Evolutionary conservation across 352 stramenopile genomes (phyloP).

Genomic region (Pythium coloratum): DNA sequence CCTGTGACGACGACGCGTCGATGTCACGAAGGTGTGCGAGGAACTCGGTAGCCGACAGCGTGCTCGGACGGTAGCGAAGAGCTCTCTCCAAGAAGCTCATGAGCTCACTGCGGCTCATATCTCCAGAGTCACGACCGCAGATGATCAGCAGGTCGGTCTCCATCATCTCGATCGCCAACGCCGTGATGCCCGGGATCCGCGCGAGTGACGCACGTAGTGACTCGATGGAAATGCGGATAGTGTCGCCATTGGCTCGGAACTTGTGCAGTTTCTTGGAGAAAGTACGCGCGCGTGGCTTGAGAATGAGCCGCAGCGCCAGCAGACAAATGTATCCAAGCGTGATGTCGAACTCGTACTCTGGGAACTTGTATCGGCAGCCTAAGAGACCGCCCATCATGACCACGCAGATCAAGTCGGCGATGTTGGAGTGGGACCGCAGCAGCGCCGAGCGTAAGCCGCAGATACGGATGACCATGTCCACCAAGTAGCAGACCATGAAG

Average conservation of each 20-base stretch:
- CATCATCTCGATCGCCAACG: slow-evolving; percentile 87
- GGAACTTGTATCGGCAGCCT: slow-evolving; percentile 51
- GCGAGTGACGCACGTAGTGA: slow-evolving; percentile 75
- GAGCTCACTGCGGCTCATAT: slow-evolving; percentile 86
- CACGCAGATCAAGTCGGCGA: slow-evolving; percentile 75
- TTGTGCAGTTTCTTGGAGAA: slow-evolving; percentile 91
- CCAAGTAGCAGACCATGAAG: slow-evolving; percentile 79
- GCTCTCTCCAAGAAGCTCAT: slow-evolving; percentile 86
- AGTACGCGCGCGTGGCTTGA: slow-evolving; percentile 78
- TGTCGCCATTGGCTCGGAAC: slow-evolving; percentile 81
- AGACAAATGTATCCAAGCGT: slow-evolving; percentile 69
- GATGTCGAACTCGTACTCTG: slow-evolving; percentile 67
- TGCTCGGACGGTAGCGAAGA: slow-evolving; percentile 73
- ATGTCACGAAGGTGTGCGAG: slow-evolving; percentile 82
- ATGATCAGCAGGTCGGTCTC: slow-evolving; percentile 89
- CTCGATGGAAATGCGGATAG: slow-evolving; percentile 86
- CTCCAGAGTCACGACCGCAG: slow-evolving; percentile 78
- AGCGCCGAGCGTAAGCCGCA: slow-evolving; percentile 71
- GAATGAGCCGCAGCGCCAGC: slow-evolving; percentile 71
- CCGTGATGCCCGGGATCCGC: slow-evolving; percentile 80
- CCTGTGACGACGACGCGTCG: slow-evolving; percentile 70
- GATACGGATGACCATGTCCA: slow-evolving; percentile 83
- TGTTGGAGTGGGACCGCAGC: slow-evolving; percentile 80
- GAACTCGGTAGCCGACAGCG: slow-evolving; percentile 81
- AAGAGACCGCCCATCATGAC: slow-evolving; percentile 61